A percentile compares a stretch with the other conserved stretches of the same genome.
phyloP scores from a whole-genome alignment of 75 land plant species.

The Selaginella moellendorffii region DNA sequence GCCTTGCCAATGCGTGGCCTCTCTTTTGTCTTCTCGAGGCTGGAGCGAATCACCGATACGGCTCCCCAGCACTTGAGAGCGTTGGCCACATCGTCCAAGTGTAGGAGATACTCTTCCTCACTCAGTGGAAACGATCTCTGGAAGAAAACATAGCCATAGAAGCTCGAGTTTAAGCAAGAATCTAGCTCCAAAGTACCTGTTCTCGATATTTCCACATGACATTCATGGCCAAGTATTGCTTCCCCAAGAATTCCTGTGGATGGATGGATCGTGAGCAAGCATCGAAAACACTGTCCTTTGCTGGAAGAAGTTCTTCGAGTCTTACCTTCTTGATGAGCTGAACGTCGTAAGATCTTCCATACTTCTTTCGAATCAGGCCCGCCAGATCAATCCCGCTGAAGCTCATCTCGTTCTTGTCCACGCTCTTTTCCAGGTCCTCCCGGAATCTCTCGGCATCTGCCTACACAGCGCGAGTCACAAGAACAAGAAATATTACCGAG shows the following conservation, averaged over 20 bases:
- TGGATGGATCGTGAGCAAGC: background rate
- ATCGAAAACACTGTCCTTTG: background rate
- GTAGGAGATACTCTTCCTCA: constrained; percentile 85
- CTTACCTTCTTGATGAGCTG: constrained; percentile 80
- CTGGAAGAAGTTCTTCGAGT: background rate
- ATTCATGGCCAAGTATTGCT: constrained; percentile 86
- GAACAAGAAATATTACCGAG: no score
- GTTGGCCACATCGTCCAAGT: constrained; percentile 86
- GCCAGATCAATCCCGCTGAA: constrained; percentile 86
- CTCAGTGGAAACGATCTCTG: constrained; percentile 87
- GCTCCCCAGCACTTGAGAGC: constrained; percentile 95
- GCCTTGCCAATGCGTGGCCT: constrained; percentile 98
- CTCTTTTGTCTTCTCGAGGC: constrained; percentile 70
- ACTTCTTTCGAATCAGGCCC: constrained; percentile 83
- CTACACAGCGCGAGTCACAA: no score
- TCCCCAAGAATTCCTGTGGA: constrained; percentile 95
- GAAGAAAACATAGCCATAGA: constrained; percentile 5
- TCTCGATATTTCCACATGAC: constrained; percentile 99
- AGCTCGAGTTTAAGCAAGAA: background rate
- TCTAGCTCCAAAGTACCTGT: constrained; percentile 61
- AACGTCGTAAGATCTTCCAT: constrained; percentile 97
- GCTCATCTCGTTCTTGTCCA: constrained; percentile 58
- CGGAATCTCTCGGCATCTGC: constrained; percentile 38
- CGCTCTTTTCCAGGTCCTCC: constrained; percentile 58
- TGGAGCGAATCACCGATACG: constrained; percentile 71